Conservation (phyloP, 495 filamentous ascomycete genomes). For the Lasiosphaeria hispida region DNA sequence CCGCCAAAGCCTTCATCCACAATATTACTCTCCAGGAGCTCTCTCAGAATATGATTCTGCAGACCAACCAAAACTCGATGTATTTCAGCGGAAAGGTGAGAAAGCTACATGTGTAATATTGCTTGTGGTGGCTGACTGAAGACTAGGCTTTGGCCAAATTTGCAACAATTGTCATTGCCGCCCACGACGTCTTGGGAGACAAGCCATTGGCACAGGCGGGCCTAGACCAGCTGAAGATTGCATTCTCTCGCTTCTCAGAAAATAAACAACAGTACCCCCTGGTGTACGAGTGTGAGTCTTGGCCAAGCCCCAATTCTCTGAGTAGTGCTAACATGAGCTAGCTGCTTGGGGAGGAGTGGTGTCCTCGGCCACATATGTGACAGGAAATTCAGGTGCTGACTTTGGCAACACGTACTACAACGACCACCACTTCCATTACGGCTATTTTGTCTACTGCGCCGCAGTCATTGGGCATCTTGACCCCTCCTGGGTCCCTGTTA, state of each 20-base stretch:
- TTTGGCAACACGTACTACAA: constrained; percentile 89
- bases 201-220: constrained; percentile 57
- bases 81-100: constrained; percentile 87
- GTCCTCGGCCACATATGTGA: constrained; percentile 74
- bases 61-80: constrained; percentile 82
- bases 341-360: constrained; percentile 81
- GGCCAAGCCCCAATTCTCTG: no score
- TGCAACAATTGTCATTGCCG: constrained; percentile 66
- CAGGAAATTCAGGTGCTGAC: constrained; percentile 65
- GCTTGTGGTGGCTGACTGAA: constrained; percentile 20
- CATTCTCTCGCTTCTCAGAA: constrained; percentile 71
- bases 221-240: constrained; percentile 65
- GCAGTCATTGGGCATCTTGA: constrained; percentile 83
- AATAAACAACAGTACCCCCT: constrained; percentile 78
- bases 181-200: constrained; percentile 64
- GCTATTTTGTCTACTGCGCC: constrained; percentile 88
- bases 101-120: not conserved
- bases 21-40: constrained; percentile 64
- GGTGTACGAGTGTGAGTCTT: constrained; percentile 67
- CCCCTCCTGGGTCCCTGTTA: constrained; percentile 66
- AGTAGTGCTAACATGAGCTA: not conserved
- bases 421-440: constrained; percentile 93
- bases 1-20: constrained; percentile 53
- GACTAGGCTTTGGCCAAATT: constrained; percentile 77
- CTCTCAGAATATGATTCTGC: constrained; percentile 63